These are phyloP conservation scores for Elsinoe perseae DNA, from an alignment of 2,329 filamentous ascomycete genomes.

Conservation along the genomic window DNA sequence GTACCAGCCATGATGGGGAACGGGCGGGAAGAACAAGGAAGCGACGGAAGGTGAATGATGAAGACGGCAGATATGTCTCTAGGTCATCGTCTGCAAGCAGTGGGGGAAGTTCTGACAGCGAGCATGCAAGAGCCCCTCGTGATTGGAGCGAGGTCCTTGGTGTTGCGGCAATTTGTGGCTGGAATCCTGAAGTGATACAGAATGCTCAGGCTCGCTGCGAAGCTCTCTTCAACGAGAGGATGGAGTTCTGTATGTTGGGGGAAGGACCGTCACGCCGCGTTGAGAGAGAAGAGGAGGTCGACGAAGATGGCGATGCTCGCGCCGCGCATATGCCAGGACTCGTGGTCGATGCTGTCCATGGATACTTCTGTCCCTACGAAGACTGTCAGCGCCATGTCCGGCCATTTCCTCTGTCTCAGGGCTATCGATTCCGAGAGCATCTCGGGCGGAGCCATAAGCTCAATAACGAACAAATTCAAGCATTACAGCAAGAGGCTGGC, in stretches of 20 bases:
- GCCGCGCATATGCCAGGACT: neutral
- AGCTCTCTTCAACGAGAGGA: constrained; percentile 63
- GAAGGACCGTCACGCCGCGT: neutral
- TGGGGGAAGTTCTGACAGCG: neutral
- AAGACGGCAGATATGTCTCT: neutral
- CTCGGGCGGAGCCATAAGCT: constrained; percentile 27
- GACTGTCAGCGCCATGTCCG: constrained; percentile 24
- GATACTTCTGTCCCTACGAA: constrained; percentile 23
- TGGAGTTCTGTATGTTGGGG: constrained; percentile 43
- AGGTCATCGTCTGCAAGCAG: neutral
- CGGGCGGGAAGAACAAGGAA: neutral
- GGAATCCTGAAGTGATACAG: constrained; percentile 56
- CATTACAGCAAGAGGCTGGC: neutral
- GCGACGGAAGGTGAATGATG: neutral
- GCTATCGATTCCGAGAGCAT: constrained; percentile 30
- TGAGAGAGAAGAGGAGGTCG: neutral
- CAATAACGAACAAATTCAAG: constrained; percentile 15
- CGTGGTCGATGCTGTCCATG: neutral
- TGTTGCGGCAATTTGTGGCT: constrained; percentile 66
- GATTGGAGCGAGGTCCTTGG: constrained; percentile 85
- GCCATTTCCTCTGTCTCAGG: constrained; percentile 20
- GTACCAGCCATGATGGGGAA: neutral
- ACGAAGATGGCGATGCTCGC: neutral
- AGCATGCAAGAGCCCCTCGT: constrained; percentile 38
- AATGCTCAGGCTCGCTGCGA: constrained; percentile 68